Conservation (phyloP, 202 grass and related monocot genomes). For the Musa balbisiana region DNA sequence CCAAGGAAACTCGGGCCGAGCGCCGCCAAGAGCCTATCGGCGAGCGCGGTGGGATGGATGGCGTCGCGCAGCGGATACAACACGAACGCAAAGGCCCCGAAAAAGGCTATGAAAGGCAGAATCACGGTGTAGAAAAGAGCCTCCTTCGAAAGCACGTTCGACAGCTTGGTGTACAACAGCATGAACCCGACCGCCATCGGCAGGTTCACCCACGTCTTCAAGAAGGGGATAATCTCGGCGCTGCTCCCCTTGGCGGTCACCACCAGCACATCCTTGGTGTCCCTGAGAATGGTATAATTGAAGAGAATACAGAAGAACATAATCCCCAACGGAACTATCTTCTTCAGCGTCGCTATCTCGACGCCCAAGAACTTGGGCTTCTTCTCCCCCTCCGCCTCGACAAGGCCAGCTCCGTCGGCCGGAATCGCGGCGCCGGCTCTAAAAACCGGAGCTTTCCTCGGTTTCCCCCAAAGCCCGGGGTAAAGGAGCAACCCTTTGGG, state of each 20-base stretch:
- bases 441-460: not conserved
- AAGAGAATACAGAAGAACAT: slow-evolving; percentile 27
- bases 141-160: slow-evolving; percentile 13
- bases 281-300: slow-evolving; percentile 25
- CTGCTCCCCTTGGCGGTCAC: slow-evolving; percentile 25
- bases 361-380: slow-evolving; percentile 16
- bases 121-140: slow-evolving; percentile 21
- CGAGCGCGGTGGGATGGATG: slow-evolving; percentile 18
- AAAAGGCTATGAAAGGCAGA: slow-evolving; percentile 19
- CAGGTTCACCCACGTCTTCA: slow-evolving; percentile 25
- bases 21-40: slow-evolving; percentile 11
- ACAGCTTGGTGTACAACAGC: slow-evolving; percentile 22
- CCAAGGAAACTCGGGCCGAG: slow-evolving; percentile 20
- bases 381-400: not conserved
- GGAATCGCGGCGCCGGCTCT: slow-evolving; percentile 11
- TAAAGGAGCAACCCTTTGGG: slow-evolving; percentile 7
- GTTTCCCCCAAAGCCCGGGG: not conserved
- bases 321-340: slow-evolving; percentile 15
- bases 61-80: slow-evolving; percentile 15
- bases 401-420: not conserved
- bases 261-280: slow-evolving; percentile 22
- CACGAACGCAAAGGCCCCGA: slow-evolving; percentile 12
- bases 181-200: slow-evolving; percentile 22
- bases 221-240: slow-evolving; percentile 24
- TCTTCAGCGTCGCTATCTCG: slow-evolving; percentile 9